phyloP scores from a whole-genome alignment of 2,329 filamentous ascomycete species.

The Epichloe sibirici region DNA sequence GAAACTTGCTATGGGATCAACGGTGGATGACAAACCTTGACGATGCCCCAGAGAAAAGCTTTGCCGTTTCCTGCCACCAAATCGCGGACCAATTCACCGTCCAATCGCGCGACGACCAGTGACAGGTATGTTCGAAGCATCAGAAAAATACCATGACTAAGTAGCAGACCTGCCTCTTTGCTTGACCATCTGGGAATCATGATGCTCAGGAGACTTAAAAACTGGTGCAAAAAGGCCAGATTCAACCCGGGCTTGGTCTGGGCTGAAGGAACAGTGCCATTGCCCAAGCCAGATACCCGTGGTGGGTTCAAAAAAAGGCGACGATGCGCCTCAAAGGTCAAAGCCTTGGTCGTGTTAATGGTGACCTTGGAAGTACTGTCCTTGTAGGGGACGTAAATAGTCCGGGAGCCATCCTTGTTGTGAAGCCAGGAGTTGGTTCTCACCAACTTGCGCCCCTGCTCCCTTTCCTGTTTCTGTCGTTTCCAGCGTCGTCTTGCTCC shows the following conservation, averaged over 20 bases:
- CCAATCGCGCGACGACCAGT: constrained; percentile 78
- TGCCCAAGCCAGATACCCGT: constrained; percentile 62
- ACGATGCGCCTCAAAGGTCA: constrained; percentile 93
- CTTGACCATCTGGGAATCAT: constrained; percentile 94
- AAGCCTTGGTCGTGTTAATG: constrained; percentile 78
- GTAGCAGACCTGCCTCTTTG: constrained; percentile 82
- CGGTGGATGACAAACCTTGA: constrained; percentile 44
- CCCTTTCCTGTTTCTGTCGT: constrained; percentile 60
- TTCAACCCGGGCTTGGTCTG: constrained; percentile 92
- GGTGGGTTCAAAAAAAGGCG: constrained; percentile 87
- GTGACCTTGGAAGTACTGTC: constrained; percentile 80
- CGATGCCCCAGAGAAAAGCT: constrained; percentile 74
- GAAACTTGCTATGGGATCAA: background rate
- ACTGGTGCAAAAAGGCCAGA: constrained; percentile 91
- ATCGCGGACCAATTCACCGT: constrained; percentile 93
- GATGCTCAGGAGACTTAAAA: constrained; percentile 89
- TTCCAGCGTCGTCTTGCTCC: constrained; percentile 71
- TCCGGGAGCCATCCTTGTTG: constrained; percentile 88
- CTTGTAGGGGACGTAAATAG: constrained; percentile 90
- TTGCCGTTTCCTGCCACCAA: constrained; percentile 90
- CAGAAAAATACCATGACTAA: constrained; percentile 82
- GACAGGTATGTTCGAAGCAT: constrained; percentile 90
- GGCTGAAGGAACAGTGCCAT: constrained; percentile 67
- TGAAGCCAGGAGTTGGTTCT: constrained; percentile 85
- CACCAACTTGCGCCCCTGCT: constrained; percentile 70